Percentiles rank a stretch among this genome's conserved stretches.
Conservation (phyloP, 768 basidiomycete species). For the Daedaleopsis nitida region DNA sequence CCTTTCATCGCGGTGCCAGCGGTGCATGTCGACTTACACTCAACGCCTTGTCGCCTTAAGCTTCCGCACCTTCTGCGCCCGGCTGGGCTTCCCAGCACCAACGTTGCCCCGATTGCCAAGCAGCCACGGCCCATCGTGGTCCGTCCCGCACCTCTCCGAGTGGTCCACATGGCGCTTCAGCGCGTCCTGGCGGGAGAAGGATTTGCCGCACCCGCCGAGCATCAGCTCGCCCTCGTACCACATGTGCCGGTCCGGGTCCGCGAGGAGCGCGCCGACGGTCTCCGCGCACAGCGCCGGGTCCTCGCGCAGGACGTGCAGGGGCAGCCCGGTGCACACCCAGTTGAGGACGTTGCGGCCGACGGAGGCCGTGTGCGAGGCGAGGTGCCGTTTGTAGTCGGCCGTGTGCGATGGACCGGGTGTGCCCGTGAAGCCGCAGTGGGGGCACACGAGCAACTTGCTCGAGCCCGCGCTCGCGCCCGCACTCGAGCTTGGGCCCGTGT, state of each 20-base stretch:
- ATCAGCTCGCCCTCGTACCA: slow-evolving; percentile 14
- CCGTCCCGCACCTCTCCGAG: too few species aligned
- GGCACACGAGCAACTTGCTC: not conserved
- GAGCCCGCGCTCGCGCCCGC: not conserved
- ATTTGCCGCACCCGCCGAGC: slow-evolving; percentile 19
- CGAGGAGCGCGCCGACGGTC: not conserved
- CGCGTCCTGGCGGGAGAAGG: not conserved
- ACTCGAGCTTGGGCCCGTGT: not conserved
- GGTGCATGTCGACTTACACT: too few species aligned
- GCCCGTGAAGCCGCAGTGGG: not conserved
- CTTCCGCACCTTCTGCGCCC: too few species aligned
- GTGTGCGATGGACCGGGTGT: too few species aligned
- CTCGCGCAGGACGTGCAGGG: too few species aligned
- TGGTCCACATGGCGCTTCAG: too few species aligned
- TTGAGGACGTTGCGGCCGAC: not conserved
- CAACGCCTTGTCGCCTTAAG: too few species aligned
- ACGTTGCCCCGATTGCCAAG: too few species aligned
- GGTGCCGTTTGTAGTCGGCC: not conserved
- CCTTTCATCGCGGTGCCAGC: too few species aligned
- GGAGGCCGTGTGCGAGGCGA: not conserved
- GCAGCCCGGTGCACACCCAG: not conserved
- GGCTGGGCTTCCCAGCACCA: too few species aligned
- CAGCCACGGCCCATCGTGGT: too few species aligned
- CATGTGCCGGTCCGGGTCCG: not conserved
- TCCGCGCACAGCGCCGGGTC: too few species aligned